Percentiles rank a stretch among this genome's conserved stretches.
phyloP scores from a whole-genome alignment of 1,139 yeast genomes.

The Protomyces gravidus region DNA sequence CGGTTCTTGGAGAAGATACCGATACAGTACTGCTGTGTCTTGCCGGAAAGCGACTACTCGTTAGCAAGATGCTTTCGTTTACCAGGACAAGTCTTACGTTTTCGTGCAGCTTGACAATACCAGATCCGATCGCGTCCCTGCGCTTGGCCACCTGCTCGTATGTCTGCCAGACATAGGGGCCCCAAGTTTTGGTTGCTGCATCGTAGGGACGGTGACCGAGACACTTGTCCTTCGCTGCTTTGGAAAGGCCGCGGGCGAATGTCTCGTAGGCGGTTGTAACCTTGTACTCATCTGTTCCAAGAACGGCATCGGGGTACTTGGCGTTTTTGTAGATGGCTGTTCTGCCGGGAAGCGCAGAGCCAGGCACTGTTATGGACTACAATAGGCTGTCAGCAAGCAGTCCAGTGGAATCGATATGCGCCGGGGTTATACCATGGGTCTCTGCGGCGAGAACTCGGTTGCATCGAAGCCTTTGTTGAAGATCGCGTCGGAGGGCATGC shows the following conservation, averaged over 20 bases:
- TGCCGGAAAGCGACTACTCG: constrained; percentile 35
- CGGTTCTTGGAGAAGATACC: constrained; percentile 55
- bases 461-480: constrained; percentile 10
- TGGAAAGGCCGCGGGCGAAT: constrained; percentile 46
- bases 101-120: constrained; percentile 47
- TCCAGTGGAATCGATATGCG: no score
- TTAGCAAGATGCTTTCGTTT: constrained; percentile 33
- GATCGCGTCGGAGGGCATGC: constrained; percentile 11
- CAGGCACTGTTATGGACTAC: constrained; percentile 46
- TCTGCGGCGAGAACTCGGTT: constrained; percentile 33
- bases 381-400: no score
- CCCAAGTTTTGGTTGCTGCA: constrained; percentile 48
- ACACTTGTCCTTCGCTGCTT: constrained; percentile 45
- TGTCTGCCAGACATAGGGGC: constrained; percentile 50
- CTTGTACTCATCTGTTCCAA: constrained; percentile 50
- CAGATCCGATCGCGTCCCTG: constrained; percentile 57
- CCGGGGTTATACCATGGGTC: constrained; percentile 39
- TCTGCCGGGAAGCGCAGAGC: constrained; percentile 49
- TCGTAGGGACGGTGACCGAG: constrained; percentile 51
- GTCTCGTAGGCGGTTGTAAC: constrained; percentile 51
- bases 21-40: constrained; percentile 46
- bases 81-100: constrained; percentile 29
- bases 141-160: constrained; percentile 47
- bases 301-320: constrained; percentile 49
- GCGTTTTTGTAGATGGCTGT: constrained; percentile 47